phyloP scores from a whole-genome alignment of 2,329 filamentous ascomycete species.

The Phyllosticta citriasiana region DNA sequence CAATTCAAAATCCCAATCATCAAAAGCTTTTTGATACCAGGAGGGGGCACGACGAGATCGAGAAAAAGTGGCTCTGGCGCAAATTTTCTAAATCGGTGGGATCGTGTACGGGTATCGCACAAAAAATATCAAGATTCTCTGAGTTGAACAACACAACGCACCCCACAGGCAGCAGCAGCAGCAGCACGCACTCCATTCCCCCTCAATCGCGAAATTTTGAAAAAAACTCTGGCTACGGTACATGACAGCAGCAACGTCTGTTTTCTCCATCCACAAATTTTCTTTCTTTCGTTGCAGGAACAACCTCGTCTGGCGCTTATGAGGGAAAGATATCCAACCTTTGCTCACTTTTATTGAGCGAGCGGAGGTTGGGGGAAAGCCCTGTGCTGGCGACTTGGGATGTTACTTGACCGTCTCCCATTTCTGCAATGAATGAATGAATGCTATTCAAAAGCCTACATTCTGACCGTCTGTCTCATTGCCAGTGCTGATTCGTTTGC shows the following conservation, averaged over 20 bases:
- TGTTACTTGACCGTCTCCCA: conserved; percentile 81
- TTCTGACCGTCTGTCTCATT: background rate
- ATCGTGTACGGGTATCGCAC: conserved; percentile 4
- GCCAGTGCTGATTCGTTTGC: background rate
- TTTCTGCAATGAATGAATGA: conserved; percentile 4
- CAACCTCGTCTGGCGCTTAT: conserved; percentile 60
- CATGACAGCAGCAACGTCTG: background rate
- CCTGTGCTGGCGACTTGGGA: conserved; percentile 77
- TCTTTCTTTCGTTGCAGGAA: background rate
- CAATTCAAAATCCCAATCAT: background rate
- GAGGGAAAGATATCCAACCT: conserved; percentile 96
- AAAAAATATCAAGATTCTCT: conserved; percentile 10
- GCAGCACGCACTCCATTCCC: background rate
- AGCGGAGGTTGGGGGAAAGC: conserved; percentile 72
- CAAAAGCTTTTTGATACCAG: conserved; percentile 7
- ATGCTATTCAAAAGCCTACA: conserved; percentile 6
- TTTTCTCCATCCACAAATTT: background rate
- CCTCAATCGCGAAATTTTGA: too few relatives aligned
- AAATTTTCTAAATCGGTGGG: conserved; percentile 1
- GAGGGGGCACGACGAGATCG: background rate
- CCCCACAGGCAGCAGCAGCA: background rate
- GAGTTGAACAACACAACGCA: conserved; percentile 1
- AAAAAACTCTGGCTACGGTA: background rate
- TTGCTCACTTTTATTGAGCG: conserved; percentile 11
- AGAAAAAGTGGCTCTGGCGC: background rate